These are phyloP conservation scores for Beauveria brongniartii DNA, from an alignment of 2,329 filamentous ascomycete species.

Conservation along the genomic window DNA sequence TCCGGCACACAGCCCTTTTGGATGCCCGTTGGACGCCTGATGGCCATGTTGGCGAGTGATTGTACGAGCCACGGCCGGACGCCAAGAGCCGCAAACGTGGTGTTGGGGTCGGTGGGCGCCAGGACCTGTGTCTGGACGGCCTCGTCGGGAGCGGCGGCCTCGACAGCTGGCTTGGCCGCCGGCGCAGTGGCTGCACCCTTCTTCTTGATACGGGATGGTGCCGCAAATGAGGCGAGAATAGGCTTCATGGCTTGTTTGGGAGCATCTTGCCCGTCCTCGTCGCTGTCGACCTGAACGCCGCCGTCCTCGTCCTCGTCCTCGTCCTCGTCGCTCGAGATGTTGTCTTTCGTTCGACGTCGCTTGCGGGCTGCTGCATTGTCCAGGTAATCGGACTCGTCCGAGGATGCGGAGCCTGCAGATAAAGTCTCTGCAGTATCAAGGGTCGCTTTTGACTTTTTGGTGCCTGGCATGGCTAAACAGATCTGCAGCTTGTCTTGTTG, in stretches of 20 bases:
- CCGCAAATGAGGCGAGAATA: conserved; percentile 35
- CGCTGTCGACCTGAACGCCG: conserved; percentile 15
- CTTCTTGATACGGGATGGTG: conserved; percentile 45
- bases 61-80: conserved; percentile 83
- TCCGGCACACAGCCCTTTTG: conserved; percentile 89
- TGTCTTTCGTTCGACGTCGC: conserved; percentile 29
- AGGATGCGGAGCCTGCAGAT: conserved; percentile 11
- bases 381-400: conserved; percentile 41
- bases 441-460: conserved; percentile 2
- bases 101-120: conserved; percentile 47
- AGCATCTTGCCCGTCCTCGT: conserved; percentile 23
- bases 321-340: conserved; percentile 18
- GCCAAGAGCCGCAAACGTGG: conserved; percentile 63
- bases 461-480: conserved; percentile 10
- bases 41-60: conserved; percentile 68
- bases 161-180: conserved; percentile 3
- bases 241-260: conserved; percentile 23
- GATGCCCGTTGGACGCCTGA: conserved; percentile 83
- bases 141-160: neutral
- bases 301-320: conserved; percentile 16
- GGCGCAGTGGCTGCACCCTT: conserved; percentile 19
- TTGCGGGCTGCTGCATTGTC: conserved; percentile 38
- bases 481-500: neutral
- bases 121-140: conserved; percentile 30
- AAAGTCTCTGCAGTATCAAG: neutral